Conservation (phyloP, 2,329 filamentous ascomycete species). For the Trichoderma citrinoviride region DNA sequence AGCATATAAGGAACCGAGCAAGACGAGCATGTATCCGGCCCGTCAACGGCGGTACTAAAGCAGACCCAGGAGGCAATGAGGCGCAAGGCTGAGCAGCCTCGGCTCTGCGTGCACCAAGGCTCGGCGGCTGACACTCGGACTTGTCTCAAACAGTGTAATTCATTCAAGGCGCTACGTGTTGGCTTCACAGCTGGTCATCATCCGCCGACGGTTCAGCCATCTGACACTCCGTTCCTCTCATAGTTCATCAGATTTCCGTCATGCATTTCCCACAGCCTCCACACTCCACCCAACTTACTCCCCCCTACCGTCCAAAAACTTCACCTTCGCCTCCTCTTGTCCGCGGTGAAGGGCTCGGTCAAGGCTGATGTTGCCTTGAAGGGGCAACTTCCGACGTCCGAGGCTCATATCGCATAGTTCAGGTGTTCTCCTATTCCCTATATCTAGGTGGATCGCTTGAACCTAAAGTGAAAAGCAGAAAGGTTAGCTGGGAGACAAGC, state of each 20-base stretch:
- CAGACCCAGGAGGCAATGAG: neutral
- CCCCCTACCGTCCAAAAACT: neutral
- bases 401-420: neutral
- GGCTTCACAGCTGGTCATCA: neutral
- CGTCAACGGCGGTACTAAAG: no score
- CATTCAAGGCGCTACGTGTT: constrained; percentile 8
- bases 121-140: neutral
- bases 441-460: constrained; percentile 24
- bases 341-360: neutral
- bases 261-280: constrained; percentile 2
- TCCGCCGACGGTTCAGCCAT: neutral
- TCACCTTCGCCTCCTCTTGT: neutral
- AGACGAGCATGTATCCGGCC: no score
- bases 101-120: neutral
- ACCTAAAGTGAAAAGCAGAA: constrained; percentile 20
- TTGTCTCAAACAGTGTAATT: constrained; percentile 2
- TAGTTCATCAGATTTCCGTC: neutral
- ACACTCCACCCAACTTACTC: neutral
- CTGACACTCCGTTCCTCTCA: neutral
- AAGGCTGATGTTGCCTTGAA: neutral
- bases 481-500: constrained; percentile 15
- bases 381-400: neutral
- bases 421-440: neutral
- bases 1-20: no score
- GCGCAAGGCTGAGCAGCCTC: neutral